These are phyloP conservation scores for Arabidopsis hybrid DNA, from an alignment of 441 rosid genomes.

Conservation along the genomic window DNA sequence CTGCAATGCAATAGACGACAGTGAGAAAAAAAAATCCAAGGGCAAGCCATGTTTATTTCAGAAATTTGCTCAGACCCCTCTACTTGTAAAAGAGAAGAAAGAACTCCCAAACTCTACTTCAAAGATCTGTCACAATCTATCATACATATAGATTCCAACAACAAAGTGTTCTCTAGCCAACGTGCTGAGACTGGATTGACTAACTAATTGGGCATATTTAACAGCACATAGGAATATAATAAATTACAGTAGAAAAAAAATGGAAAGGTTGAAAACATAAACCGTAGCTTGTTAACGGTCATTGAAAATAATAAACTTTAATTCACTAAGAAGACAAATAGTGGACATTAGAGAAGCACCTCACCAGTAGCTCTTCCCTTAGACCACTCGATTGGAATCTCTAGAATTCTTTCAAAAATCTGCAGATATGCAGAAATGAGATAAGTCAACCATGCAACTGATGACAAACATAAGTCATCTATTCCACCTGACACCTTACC, in stretches of 20 bases:
- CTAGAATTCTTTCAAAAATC: slow-evolving; percentile 97
- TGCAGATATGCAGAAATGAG: slow-evolving; percentile 51
- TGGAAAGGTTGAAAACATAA: not conserved
- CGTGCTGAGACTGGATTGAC: slow-evolving; percentile 18
- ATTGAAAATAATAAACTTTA: slow-evolving; percentile 6
- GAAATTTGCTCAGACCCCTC: slow-evolving; percentile 11
- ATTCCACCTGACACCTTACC: slow-evolving; percentile 66
- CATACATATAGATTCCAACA: slow-evolving; percentile 19
- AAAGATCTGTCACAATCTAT: slow-evolving; percentile 19
- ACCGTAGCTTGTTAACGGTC: not conserved
- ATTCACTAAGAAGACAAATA: slow-evolving; percentile 30
- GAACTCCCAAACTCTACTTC: slow-evolving; percentile 5
- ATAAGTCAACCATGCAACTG: slow-evolving; percentile 38
- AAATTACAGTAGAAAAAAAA: slow-evolving; percentile 12
- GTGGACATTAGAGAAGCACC: slow-evolving; percentile 89
- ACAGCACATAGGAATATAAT: not conserved
- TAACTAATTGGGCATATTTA: slow-evolving; percentile 10
- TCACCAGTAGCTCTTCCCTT: slow-evolving; percentile 99
- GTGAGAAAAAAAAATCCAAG: slow-evolving; percentile 28
- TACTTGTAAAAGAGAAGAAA: slow-evolving; percentile 31
- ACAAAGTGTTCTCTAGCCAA: slow-evolving; percentile 25
- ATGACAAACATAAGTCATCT: slow-evolving; percentile 26
- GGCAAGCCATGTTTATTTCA: slow-evolving; percentile 7
- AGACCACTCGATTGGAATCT: slow-evolving; percentile 87
- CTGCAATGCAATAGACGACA: slow-evolving; percentile 53